These are phyloP conservation scores for Glaciozyma martinii DNA, from an alignment of 768 basidiomycete genomes.

Conservation along the genomic window DNA sequence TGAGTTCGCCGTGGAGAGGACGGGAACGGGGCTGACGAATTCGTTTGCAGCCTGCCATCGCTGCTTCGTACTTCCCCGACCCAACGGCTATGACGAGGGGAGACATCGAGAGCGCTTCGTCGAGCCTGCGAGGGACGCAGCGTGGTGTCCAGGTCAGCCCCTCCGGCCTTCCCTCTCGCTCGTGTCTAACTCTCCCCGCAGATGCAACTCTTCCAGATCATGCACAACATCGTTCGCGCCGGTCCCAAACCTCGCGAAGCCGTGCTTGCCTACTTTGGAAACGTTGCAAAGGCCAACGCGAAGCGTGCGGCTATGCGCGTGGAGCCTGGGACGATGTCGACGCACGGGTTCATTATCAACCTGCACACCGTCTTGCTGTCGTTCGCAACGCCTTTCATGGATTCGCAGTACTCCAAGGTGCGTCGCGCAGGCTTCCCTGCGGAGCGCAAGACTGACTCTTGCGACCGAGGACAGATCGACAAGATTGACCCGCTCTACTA, in stretches of 20 bases:
- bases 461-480: conserved; percentile 55
- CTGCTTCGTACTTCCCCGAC: conserved; percentile 73
- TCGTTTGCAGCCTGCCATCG: conserved; percentile 56
- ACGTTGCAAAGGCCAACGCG: conserved; percentile 62
- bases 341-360: conserved; percentile 89
- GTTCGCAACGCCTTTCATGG: conserved; percentile 91
- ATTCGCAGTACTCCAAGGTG: conserved; percentile 79
- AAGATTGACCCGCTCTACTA: conserved; percentile 80
- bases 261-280: conserved; percentile 71
- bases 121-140: conserved; percentile 75
- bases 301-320: conserved; percentile 93
- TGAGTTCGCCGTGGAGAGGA: background rate
- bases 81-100: conserved; percentile 61
- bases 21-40: conserved; percentile 11
- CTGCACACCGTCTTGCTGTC: conserved; percentile 69
- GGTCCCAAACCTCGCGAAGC: conserved; percentile 69
- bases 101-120: conserved; percentile 72
- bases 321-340: conserved; percentile 72
- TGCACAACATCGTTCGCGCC: conserved; percentile 78
- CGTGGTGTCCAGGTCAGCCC: conserved; percentile 65
- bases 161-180: background rate
- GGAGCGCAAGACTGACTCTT: background rate
- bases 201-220: conserved; percentile 70
- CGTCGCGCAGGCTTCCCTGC: background rate
- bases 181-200: conserved; percentile 34